Base-by-base conservation (phyloP, 1,139 yeast species). In the Petasospora rhodanensis region DNA sequence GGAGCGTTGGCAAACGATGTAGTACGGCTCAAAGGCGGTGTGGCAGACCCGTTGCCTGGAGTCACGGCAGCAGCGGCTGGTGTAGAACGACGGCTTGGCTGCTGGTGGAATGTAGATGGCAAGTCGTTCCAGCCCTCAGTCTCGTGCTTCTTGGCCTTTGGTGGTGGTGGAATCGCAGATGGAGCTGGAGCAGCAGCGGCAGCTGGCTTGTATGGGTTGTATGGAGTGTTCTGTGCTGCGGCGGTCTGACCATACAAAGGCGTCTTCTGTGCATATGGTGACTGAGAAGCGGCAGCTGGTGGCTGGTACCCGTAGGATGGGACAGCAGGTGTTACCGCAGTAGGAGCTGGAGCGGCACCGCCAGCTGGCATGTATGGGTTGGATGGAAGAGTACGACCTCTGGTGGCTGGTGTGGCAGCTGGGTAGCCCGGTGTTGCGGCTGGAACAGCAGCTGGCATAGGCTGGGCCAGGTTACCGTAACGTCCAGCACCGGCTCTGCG, bases 61-160 rank as follows among this genome's bases (percentile, higher is more conserved):
- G 55, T 54, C 23, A 55, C 45, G 11, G 49, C 47, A 22, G 34
- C 41, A 23, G 56, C 52, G 13, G 70, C 59, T 15, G 68, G 68
- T 4, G 74, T 62, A 2, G 78, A 66, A 14, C 76, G 68, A 35
- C 75, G 68, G 47, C 80, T 70, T 22, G 74, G 68, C 16, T 40
- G 40, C 15, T 73, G 63, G 55, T 66, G 76, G 56, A 80, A 70
- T 18, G 74, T 67, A n/a, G 79, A 70, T 31, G 96, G 96, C 45
- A 89, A 66, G 58, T 89, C 96, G 54, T 89, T 89, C 96, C 96
- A 89, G 4, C 96, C 96, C 31, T 83, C 91, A 28, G 79, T 79
- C 28, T 81, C 81, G 51, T 70, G 73, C 48, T 68, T 73, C 29
- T 66, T 61, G 9, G 64, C 51, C 34, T 55, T 58, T 22, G 70